Base-by-base conservation (phyloP, 352 stramenopile genomes). In the Aphanomyces astaci region DNA sequence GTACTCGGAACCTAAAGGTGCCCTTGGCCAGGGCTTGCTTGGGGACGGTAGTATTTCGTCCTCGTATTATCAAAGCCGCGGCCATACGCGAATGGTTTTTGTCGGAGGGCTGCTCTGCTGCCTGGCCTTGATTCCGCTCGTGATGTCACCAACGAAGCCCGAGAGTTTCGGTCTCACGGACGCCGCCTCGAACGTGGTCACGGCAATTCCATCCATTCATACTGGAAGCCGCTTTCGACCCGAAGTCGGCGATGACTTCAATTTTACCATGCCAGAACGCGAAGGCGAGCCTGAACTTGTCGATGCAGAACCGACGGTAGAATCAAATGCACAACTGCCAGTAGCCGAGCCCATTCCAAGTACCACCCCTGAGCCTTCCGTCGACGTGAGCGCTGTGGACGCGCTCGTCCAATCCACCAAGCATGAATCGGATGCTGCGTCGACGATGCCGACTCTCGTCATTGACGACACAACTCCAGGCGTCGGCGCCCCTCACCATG, bases 11-110 rank as follows among this genome's bases (percentile, higher is more conserved):
- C 19, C 28, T 28, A 49, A 66, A 53, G 51, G 19, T 10, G 27
- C 10, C 30, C 51, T 59, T 36, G 59, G 59, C 40, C 59, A 28
- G 10, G 59, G 59, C 19, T 28, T 66, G 5, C 59, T 66, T 28
- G 11, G 10, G 15, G 59, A 56, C 1, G 28, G 27, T n/a, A 7
- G 4, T 4, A 24, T 30, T 13, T 13, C 24, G 33, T 51, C 59
- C 15, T 66, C 59, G n/a, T 66, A 55, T 28, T 66, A 66, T 36
- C 31, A 60, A 27, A 66, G 59, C 24, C 28, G 27, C 3, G 13
- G 36, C 13, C 59, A 66, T 28, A 39, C 27, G 13, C 28, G 33
- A 11, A 54, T 66, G 59, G 5, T 55, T 13, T 17, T 4, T 4
- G 46, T 66, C 27, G 33, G 25, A 5, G 46, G 28, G 0, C 19